Base-by-base conservation (phyloP, 2,329 filamentous ascomycete species). In the Claviceps pazoutovae region DNA sequence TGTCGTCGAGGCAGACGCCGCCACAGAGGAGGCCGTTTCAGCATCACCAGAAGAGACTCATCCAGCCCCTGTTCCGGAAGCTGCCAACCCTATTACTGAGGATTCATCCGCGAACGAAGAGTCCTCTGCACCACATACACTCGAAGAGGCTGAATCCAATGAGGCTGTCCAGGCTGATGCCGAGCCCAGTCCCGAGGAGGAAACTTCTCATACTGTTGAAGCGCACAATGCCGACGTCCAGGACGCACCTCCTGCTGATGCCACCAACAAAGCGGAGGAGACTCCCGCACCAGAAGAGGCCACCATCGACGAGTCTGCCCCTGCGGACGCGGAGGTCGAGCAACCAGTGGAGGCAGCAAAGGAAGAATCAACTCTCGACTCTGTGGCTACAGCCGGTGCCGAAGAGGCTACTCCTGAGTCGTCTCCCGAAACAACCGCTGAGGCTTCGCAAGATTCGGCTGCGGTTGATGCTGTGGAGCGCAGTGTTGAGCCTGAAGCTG, bases 1-100 rank as follows among this genome's bases (percentile, higher is more conserved):
- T 13, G 41, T 44, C 51, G 53, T 55, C 37, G 44, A 34, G 11
- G 37, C 37, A 43, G 44, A 50, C 7, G 48, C 54, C 39, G 37
- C 45, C 16, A 30, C 41, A 34, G 53, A 56, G 16, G 13, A 45
- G 19, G 39, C 43, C 11, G 16, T 13, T 37, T 50, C 52, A 21
- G 46, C 51, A 38, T 16, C 51, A 54, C 26, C 46, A 26, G 17
- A 48, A 30, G 34, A 34, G 30, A 11, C 30, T 34, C 9, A 34
- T 34, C 9, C 30, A 11, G 30, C 9, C 30, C 3, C 30, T 34
- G 8, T 34, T 34, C 1, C 9, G 30, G 30, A 34, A 34, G 30
- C 30, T 34, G 30, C 30, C 30, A 34, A 34, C 9, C 30, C 30
- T 9, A 11, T 34, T 11, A 34, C 21, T 19, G 38, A 42, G n/a